Base-by-base conservation (phyloP, 2,329 filamentous ascomycete species). In the Periconia sp. region DNA sequence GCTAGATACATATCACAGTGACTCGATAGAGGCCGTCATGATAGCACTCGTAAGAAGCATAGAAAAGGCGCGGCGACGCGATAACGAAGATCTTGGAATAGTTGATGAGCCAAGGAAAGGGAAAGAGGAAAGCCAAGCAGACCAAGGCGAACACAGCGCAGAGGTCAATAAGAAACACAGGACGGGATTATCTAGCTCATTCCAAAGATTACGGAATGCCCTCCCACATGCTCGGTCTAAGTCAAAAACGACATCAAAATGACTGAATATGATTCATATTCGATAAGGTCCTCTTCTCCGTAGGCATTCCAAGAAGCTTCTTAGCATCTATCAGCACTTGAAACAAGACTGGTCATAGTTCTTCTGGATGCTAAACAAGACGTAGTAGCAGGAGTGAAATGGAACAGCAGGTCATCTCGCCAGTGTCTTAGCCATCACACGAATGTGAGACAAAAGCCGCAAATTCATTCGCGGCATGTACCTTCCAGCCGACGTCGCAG, bases 11-110 rank as follows among this genome's bases (percentile, higher is more conserved):
- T 39, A 39, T 21, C 32, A 40, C 4, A 33, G 38, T 17, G 21
- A 16, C 3, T 35, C 40, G 7, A 48, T 59, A 2, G 49, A 59
- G 11, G 38, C 46, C 2, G 53, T 47, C 3, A 43, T 61, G 19
- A 31, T 35, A 16, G 49, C 36, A 3, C 36, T 66, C 28, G 39
- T 64, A 5, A 48, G 40, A 21, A 50, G 43, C 4, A 48, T 59
- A 3, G 21, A 26, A 16, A 36, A 34, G 26, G 47, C 39, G 3
- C 37, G 51, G 23, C 32, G 38, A 22, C 42, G 45, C 35, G 41
- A 57, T 40, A 24, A 25, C 9, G 47, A 38, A 12, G 50, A 52
- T 12, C 19, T 33, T 5, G 24, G 15, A 28, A 36, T 10, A 19
- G 24, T 28, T 11, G 12, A 13, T 11, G 15, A 13, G 25, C 12